phyloP scores from a whole-genome alignment of 306 rosid species.

The Luffa acutangula region DNA sequence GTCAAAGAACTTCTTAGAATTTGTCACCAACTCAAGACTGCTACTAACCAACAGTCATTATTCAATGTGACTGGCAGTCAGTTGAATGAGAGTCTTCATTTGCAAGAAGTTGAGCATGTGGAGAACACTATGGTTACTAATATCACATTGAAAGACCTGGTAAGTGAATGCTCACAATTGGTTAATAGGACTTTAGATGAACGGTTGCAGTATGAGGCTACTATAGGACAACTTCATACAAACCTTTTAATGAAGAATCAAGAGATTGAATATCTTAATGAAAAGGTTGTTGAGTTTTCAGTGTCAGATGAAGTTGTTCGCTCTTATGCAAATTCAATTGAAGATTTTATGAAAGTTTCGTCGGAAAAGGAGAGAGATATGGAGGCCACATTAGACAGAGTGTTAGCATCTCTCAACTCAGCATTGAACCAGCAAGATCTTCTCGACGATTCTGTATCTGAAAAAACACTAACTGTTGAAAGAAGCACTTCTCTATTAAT shows the following conservation, averaged over 20 bases:
- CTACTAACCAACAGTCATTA: constrained; percentile 20
- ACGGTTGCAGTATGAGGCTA: constrained; percentile 23
- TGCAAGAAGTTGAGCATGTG: constrained; percentile 13
- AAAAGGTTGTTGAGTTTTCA: constrained; percentile 34
- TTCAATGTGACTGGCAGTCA: constrained; percentile 7
- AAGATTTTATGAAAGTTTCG: constrained; percentile 22
- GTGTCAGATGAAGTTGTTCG: constrained; percentile 22
- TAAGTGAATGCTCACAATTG: constrained; percentile 47
- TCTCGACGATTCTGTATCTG: constrained; percentile 36
- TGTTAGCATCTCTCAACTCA: constrained; percentile 39
- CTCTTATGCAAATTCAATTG: constrained; percentile 15
- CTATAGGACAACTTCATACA: constrained; percentile 30
- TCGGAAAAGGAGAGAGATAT: constrained; percentile 27
- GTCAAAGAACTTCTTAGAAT: constrained; percentile 37
- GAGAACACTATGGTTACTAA: constrained; percentile 16
- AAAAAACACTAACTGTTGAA: constrained; percentile 44
- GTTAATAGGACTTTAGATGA: constrained; percentile 38
- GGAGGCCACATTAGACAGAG: constrained; percentile 39
- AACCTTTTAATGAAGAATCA: constrained; percentile 40
- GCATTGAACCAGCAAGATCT: constrained; percentile 39
- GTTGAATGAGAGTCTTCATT: constrained; percentile 6
- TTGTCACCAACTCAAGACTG: constrained; percentile 42
- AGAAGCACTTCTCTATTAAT: constrained; percentile 37
- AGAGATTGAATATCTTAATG: constrained; percentile 60
- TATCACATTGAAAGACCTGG: constrained; percentile 27